Evolutionary conservation across 2,329 filamentous ascomycete genomes (phyloP).

Genomic region (Ophiostoma montium): DNA sequence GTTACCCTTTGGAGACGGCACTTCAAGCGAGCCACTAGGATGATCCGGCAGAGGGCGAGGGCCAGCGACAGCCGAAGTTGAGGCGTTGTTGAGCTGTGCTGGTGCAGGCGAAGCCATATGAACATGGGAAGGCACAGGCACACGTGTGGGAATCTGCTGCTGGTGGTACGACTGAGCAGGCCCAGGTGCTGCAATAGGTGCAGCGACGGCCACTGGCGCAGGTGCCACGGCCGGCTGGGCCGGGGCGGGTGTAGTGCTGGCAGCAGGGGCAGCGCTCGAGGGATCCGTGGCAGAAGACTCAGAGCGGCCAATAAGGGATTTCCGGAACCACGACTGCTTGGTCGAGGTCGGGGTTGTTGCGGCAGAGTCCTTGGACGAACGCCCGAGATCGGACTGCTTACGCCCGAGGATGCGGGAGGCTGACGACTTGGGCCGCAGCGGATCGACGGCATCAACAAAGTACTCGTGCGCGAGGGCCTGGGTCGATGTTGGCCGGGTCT

Average conservation of each 20-base stretch:
- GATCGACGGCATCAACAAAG: slow-evolving; percentile 84
- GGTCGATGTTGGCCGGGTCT: slow-evolving; percentile 74
- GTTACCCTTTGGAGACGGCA: slow-evolving; percentile 28
- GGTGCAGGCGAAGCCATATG: slow-evolving; percentile 2
- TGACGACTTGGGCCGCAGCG: slow-evolving; percentile 80
- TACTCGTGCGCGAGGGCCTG: slow-evolving; percentile 95
- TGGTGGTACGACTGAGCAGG: neutral
- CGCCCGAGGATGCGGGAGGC: slow-evolving; percentile 71
- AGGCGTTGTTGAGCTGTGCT: neutral
- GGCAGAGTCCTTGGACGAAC: slow-evolving; percentile 48
- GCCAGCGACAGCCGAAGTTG: slow-evolving; percentile 5
- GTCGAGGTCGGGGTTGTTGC: slow-evolving; percentile 47
- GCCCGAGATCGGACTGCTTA: slow-evolving; percentile 75
- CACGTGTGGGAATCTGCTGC: slow-evolving; percentile 2
- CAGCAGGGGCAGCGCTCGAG: neutral
- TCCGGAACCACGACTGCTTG: slow-evolving; percentile 94
- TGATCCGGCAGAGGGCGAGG: slow-evolving; percentile 16
- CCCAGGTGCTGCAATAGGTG: neutral
- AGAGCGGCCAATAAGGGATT: slow-evolving; percentile 75
- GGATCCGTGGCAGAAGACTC: slow-evolving; percentile 30
- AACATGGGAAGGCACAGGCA: slow-evolving; percentile 3
- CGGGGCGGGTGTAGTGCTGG: neutral
- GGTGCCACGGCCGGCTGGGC: neutral
- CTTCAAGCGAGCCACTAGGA: slow-evolving; percentile 16
- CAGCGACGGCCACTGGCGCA: neutral